A percentile compares a stretch with the other conserved stretches of the same genome.
phyloP scores from a whole-genome alignment of 805 yeast species.

The Candida krabiensis region DNA sequence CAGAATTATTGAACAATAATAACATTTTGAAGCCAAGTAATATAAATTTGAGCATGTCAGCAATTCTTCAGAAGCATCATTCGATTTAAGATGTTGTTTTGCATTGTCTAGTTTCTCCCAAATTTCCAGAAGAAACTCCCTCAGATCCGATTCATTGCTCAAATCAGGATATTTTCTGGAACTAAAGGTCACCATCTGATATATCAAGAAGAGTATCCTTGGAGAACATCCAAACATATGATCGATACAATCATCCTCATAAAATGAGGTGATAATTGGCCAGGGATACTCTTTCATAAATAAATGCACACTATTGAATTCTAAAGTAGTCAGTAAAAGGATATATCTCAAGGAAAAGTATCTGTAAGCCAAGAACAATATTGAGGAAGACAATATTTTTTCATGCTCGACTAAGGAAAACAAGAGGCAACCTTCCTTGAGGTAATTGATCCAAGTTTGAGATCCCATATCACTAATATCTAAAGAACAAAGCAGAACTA shows the following conservation, averaged over 20 bases:
- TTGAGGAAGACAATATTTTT: constrained; percentile 18
- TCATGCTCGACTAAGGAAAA: constrained; percentile 16
- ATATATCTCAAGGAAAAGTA: constrained; percentile 29
- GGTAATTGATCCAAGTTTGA: constrained; percentile 26
- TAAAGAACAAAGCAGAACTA: constrained; percentile 27
- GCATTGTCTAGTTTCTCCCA: constrained; percentile 9
- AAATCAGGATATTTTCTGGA: constrained; percentile 2
- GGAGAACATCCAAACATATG: constrained; percentile 34
- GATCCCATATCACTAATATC: constrained; percentile 29
- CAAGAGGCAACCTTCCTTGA: constrained; percentile 28
- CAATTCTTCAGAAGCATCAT: constrained; percentile 8
- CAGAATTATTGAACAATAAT: constrained; percentile 10
- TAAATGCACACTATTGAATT: constrained; percentile 8
- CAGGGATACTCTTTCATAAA: constrained; percentile 20
- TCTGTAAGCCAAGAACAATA: constrained; percentile 27
- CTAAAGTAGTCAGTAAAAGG: constrained; percentile 25
- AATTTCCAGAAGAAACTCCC: constrained; percentile 1
- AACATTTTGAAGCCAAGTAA: constrained; percentile 14
- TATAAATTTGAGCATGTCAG: constrained; percentile 20
- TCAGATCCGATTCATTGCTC: constrained; percentile 2
- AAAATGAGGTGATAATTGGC: constrained; percentile 23
- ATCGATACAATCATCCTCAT: constrained; percentile 23
- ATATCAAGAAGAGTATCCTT: constrained; percentile 19
- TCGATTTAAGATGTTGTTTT: constrained; percentile 1
- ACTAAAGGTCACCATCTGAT: constrained; percentile 16